These are phyloP conservation scores for Tolypocladium sp. DNA, from an alignment of 2,329 filamentous ascomycete species.

Conservation along the genomic window DNA sequence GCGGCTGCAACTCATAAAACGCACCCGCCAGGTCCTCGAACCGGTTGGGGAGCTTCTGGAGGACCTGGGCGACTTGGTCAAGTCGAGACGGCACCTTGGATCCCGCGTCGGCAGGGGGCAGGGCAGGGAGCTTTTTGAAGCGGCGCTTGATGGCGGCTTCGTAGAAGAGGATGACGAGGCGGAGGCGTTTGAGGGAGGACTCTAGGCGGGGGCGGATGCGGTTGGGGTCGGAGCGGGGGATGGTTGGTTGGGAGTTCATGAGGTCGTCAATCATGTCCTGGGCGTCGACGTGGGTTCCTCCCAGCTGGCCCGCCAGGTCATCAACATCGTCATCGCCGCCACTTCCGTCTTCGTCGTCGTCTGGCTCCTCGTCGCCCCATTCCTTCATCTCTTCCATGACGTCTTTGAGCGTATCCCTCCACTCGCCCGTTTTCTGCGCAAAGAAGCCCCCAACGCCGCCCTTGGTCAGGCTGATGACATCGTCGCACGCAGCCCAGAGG, in stretches of 20 bases:
- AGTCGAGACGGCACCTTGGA: slow-evolving; percentile 30
- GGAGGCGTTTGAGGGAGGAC: slow-evolving; percentile 52
- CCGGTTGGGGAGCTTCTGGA: slow-evolving; percentile 54
- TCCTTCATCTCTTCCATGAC: slow-evolving; percentile 79
- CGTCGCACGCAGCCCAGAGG: slow-evolving; percentile 78
- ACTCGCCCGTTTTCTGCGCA: slow-evolving; percentile 62
- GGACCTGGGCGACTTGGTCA: slow-evolving; percentile 45
- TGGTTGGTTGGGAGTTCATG: slow-evolving; percentile 51
- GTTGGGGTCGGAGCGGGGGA: slow-evolving; percentile 56
- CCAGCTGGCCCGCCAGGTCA: slow-evolving; percentile 28
- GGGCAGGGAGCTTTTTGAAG: slow-evolving; percentile 46
- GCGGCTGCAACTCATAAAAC: slow-evolving; percentile 61
- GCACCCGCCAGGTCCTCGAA: slow-evolving; percentile 62
- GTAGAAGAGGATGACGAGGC: slow-evolving; percentile 60
- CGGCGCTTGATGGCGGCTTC: slow-evolving; percentile 61
- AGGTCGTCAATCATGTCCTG: slow-evolving; percentile 59
- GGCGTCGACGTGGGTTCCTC: slow-evolving; percentile 25
- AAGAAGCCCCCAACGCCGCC: slow-evolving; percentile 64
- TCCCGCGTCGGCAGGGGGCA: slow-evolving; percentile 23
- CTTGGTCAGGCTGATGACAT: slow-evolving; percentile 52
- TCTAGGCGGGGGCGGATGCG: slow-evolving; percentile 58
- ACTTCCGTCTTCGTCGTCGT: slow-evolving; percentile 47
- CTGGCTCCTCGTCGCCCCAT: slow-evolving; percentile 68
- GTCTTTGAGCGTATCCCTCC: slow-evolving; percentile 68
- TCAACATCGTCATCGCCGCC: slow-evolving; percentile 32